Evolutionary conservation across 2,329 filamentous ascomycete species (phyloP).

Genomic region (Calonectria fujianensis): DNA sequence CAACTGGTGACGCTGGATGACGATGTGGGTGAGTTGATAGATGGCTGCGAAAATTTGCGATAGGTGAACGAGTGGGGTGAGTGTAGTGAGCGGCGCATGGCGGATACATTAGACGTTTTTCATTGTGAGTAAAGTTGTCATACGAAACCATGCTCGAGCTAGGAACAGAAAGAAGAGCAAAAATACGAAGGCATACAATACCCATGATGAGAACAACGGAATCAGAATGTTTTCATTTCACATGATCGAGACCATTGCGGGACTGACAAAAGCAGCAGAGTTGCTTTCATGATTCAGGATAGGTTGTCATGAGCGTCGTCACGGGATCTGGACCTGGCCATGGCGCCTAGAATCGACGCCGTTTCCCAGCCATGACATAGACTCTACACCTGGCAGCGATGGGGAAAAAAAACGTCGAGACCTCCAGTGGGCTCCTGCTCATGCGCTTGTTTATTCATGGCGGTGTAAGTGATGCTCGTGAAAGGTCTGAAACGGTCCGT

Average conservation of each 20-base stretch:
- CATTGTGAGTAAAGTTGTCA: no score
- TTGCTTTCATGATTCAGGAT: conserved; percentile 1
- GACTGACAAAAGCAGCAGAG: not conserved
- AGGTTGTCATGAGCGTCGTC: conserved; percentile 15
- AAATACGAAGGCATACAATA: no score
- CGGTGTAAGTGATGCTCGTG: not conserved
- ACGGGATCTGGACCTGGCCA: conserved; percentile 10
- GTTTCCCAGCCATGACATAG: conserved; percentile 1
- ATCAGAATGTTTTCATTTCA: not conserved
- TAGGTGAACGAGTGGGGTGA: conserved; percentile 48
- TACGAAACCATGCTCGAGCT: not conserved
- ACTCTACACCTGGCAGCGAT: not conserved
- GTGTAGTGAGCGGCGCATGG: conserved; percentile 22
- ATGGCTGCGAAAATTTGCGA: conserved; percentile 52
- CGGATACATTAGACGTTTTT: conserved; percentile 9
- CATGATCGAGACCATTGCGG: not conserved
- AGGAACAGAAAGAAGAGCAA: no score
- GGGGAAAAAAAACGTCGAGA: not conserved
- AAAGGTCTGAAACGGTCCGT: not conserved
- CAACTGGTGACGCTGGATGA: conserved; percentile 9
- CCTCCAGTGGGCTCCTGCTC: not conserved
- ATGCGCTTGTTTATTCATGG: not conserved
- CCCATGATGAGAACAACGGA: not conserved
- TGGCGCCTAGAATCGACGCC: conserved; percentile 7
- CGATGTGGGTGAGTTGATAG: conserved; percentile 38